Evolutionary conservation across 345 rosid genomes (phyloP), one percentile per base, ranked within the genome.

Genomic region (Citrus sp.): DNA sequence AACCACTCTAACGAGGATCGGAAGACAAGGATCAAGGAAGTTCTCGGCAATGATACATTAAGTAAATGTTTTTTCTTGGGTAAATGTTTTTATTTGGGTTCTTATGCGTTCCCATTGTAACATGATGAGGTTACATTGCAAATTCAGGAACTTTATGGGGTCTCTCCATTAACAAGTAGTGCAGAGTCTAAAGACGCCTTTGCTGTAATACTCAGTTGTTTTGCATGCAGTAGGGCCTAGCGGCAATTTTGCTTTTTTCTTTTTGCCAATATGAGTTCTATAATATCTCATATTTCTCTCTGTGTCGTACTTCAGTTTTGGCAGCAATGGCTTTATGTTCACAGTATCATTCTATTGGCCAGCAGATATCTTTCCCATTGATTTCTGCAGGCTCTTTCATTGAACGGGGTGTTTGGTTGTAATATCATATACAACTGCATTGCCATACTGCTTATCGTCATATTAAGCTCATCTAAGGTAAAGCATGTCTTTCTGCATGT

Each of bases 1-100:
- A 70, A 77, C 87, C 0, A 87, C 92, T 16, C 90, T 97, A 77
- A 92, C 93, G 0, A 89, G 62, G 93, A 89, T 66, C 98, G 92
- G 86, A 94, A 93, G 88, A 82, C 80, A n/a, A 91, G 90, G 87
- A 97, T 97, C 84, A 85, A 89, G 83, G 88, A 80, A 83, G 69
- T 88, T 86, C 88, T 97, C 60, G 92, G 91, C 77, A 90, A 91
- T 87, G 72, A 30, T 46, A 74, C 73, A 56, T 32, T 60, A 42
- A 42, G 51, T 27, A 56, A 55, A 34, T 60, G 25, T 34, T n/a
- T 34, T 65, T 78, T 34, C n/a, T 66, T 7, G 83, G 82, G 73
- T 74, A 42, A 60, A 27, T 60, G 25, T 27, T 34, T 65, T 79
- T 58, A 34, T 27, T 66, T 19, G 83, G 83, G 74, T 74, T 25